phyloP scores from a whole-genome alignment of 2,329 filamentous ascomycete genomes.

The Ophiosphaerella narmari region DNA sequence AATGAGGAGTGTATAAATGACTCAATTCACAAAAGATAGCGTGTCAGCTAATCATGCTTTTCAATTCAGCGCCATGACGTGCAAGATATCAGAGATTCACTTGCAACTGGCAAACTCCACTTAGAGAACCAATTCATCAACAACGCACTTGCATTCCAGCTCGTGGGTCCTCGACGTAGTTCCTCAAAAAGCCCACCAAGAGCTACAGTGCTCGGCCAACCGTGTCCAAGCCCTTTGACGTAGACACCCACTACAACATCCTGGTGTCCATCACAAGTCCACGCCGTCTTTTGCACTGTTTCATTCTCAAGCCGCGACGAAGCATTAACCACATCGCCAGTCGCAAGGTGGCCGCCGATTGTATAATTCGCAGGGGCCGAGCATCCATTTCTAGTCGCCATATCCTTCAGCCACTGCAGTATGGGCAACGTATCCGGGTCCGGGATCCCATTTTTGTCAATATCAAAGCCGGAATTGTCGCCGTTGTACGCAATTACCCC shows the following conservation, averaged over 20 bases:
- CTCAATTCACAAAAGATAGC: too few relatives aligned
- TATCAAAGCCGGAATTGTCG: slow-evolving; percentile 3
- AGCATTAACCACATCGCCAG: too few relatives aligned
- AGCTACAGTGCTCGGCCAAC: slow-evolving; percentile 20
- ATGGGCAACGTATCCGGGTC: slow-evolving; percentile 21
- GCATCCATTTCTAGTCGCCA: slow-evolving; percentile 17
- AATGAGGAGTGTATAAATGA: too few relatives aligned
- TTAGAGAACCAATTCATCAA: slow-evolving; percentile 25
- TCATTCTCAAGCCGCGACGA: slow-evolving; percentile 9
- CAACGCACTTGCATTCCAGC: slow-evolving; percentile 26
- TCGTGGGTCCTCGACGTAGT: slow-evolving; percentile 20
- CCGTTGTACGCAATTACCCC: slow-evolving; percentile 29
- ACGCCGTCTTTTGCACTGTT: slow-evolving; percentile 14
- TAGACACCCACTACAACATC: slow-evolving; percentile 19
- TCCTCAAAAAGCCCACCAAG: slow-evolving; percentile 26
- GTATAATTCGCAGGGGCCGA: not conserved
- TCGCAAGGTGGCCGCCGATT: too few relatives aligned
- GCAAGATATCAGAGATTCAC: too few relatives aligned
- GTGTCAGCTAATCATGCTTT: too few relatives aligned
- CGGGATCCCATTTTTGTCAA: not conserved
- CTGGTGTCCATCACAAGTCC: slow-evolving; percentile 18
- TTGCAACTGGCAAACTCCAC: slow-evolving; percentile 14
- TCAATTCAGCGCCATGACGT: too few relatives aligned
- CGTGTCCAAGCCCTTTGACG: slow-evolving; percentile 28
- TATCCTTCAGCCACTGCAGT: slow-evolving; percentile 13